A percentile compares a stretch with the other conserved stretches of the same genome.
These are phyloP conservation scores for Phytophthora rubi DNA, from an alignment of 352 stramenopile species.

Conservation along the genomic window DNA sequence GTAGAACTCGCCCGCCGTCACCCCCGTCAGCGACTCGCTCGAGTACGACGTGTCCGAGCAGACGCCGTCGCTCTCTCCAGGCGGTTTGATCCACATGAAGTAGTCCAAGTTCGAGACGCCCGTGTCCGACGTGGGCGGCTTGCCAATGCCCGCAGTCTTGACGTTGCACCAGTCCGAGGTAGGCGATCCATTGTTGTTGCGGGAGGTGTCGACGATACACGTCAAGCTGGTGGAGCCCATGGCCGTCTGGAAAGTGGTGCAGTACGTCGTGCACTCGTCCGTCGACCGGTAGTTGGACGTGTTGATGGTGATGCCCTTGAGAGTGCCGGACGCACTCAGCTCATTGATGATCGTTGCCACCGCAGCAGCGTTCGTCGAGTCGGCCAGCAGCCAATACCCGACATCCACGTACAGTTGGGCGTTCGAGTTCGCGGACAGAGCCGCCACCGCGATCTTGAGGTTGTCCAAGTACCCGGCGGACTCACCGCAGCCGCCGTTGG, in stretches of 20 bases:
- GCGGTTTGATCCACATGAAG: slow-evolving; percentile 73
- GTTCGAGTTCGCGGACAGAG: slow-evolving; percentile 61
- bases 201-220: slow-evolving; percentile 72
- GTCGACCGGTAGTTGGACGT: slow-evolving; percentile 77
- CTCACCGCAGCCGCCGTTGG: slow-evolving; percentile 47
- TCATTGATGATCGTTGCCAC: slow-evolving; percentile 56
- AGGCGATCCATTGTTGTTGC: slow-evolving; percentile 54
- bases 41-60: slow-evolving; percentile 53
- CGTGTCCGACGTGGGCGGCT: slow-evolving; percentile 54
- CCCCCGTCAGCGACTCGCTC: slow-evolving; percentile 38
- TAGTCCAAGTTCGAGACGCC: slow-evolving; percentile 63
- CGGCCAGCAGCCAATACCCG: slow-evolving; percentile 62
- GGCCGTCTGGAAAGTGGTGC: slow-evolving; percentile 58
- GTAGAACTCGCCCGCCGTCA: slow-evolving; percentile 64
- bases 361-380: slow-evolving; percentile 29
- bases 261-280: slow-evolving; percentile 55
- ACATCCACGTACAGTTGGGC: slow-evolving; percentile 72
- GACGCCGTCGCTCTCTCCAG: slow-evolving; percentile 67
- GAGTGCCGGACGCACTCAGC: slow-evolving; percentile 38
- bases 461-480: slow-evolving; percentile 58
- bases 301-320: slow-evolving; percentile 75
- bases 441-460: slow-evolving; percentile 52
- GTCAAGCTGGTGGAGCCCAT: slow-evolving; percentile 50
- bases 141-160: slow-evolving; percentile 59
- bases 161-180: slow-evolving; percentile 77